Conservation (phyloP, 805 yeast genomes). For the Candida chauliodis region DNA sequence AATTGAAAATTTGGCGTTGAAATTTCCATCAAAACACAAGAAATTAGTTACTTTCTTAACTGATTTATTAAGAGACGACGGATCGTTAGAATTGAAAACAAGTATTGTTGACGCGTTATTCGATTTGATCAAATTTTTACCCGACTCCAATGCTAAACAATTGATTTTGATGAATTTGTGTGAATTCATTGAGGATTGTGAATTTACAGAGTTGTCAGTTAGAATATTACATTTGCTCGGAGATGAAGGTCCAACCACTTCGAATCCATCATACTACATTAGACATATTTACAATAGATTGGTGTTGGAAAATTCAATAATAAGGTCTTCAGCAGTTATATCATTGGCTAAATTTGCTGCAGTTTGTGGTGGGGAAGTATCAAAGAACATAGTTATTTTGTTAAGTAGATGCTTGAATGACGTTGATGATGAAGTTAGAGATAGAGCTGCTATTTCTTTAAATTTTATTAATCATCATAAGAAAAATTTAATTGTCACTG, state of each 20-base stretch:
- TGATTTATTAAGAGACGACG: conserved; percentile 85
- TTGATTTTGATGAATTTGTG: conserved; percentile 83
- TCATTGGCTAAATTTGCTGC: conserved; percentile 89
- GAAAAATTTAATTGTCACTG: conserved; percentile 57
- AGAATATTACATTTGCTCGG: conserved; percentile 89
- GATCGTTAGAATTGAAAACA: conserved; percentile 80
- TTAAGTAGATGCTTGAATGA: conserved; percentile 83
- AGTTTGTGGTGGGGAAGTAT: conserved; percentile 63
- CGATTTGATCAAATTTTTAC: conserved; percentile 84
- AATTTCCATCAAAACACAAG: conserved; percentile 88
- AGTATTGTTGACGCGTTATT: conserved; percentile 89
- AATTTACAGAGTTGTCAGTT: conserved; percentile 89
- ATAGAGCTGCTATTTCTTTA: conserved; percentile 87
- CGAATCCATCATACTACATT: conserved; percentile 84
- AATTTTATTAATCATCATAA: conserved; percentile 47
- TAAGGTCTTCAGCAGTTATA: conserved; percentile 92
- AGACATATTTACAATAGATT: conserved; percentile 96
- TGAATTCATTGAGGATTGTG: conserved; percentile 98
- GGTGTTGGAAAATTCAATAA: conserved; percentile 91
- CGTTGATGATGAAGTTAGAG: conserved; percentile 95
- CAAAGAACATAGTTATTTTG: conserved; percentile 67
- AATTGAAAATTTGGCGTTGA: conserved; percentile 82
- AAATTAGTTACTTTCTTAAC: conserved; percentile 78
- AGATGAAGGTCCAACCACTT: conserved; percentile 85
- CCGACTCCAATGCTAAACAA: conserved; percentile 66